A percentile compares a stretch with the other conserved stretches of the same genome.
Conservation (phyloP, 2,329 filamentous ascomycete genomes). For the Colletotrichum aenigma region DNA sequence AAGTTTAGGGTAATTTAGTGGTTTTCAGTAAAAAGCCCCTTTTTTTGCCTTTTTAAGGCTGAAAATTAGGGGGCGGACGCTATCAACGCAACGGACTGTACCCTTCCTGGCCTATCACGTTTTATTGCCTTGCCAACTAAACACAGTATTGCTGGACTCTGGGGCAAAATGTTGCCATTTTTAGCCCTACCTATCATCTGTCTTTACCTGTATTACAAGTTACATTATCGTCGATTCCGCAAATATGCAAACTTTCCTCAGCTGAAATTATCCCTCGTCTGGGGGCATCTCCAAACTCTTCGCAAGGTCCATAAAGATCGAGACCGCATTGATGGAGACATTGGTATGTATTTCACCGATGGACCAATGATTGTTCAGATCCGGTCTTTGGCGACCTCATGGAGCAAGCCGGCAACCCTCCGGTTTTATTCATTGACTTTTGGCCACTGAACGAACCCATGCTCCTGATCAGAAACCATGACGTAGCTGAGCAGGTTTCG, state of each 20-base stretch:
- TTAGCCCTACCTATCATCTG: background rate
- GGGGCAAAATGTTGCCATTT: background rate
- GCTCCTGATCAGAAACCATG: conserved; percentile 33
- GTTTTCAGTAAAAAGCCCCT: too few relatives aligned
- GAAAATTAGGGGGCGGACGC: too few relatives aligned
- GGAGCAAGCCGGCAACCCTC: conserved; percentile 32
- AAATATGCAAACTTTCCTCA: conserved; percentile 10
- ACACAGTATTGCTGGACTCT: too few relatives aligned
- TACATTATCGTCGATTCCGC: conserved; percentile 8
- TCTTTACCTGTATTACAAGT: background rate
- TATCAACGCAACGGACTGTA: too few relatives aligned
- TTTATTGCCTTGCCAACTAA: too few relatives aligned
- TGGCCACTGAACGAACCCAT: conserved; percentile 37
- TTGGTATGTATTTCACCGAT: background rate
- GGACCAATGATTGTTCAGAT: conserved; percentile 17
- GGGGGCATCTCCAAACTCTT: conserved; percentile 11
- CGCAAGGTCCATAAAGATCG: background rate
- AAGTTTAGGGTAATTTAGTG: too few relatives aligned
- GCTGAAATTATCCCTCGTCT: background rate
- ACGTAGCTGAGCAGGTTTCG: conserved; percentile 41
- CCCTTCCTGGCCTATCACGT: too few relatives aligned
- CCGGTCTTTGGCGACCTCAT: conserved; percentile 28
- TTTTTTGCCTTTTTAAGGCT: too few relatives aligned
- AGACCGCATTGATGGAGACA: background rate
- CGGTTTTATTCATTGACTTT: conserved; percentile 36